Conservation (phyloP, 2,329 filamentous ascomycete species). For the Xylaria sp. region DNA sequence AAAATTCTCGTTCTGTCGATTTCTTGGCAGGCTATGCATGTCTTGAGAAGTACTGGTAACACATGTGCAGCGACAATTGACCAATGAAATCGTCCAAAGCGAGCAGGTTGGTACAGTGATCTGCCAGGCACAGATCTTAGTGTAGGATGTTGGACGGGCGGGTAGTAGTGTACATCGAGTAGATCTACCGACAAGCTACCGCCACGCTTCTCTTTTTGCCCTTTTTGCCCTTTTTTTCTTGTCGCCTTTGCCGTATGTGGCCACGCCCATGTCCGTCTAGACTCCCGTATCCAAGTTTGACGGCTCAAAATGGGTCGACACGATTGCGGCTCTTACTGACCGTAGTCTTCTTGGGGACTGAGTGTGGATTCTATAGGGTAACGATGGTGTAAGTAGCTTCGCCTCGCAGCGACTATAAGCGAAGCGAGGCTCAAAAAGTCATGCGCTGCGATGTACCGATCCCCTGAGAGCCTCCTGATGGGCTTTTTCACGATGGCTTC, state of each 20-base stretch:
- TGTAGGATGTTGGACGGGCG: not conserved
- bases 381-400: constrained; percentile 45
- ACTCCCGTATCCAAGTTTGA: not conserved
- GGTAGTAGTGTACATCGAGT: not conserved
- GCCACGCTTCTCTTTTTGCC: not conserved
- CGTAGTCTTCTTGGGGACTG: constrained; percentile 33
- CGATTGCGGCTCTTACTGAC: constrained; percentile 32
- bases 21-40: not conserved
- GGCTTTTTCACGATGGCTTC: constrained; percentile 45
- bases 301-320: constrained; percentile 19
- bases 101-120: constrained; percentile 8
- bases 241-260: not conserved
- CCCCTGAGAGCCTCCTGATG: constrained; percentile 34
- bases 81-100: constrained; percentile 26
- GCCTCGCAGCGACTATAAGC: constrained; percentile 28
- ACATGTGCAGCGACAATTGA: not conserved
- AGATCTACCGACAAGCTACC: constrained; percentile 14
- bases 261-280: constrained; percentile 4
- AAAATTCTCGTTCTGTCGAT: not conserved
- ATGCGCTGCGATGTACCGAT: constrained; percentile 20
- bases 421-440: constrained; percentile 22
- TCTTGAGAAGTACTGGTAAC: not conserved
- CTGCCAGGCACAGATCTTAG: constrained; percentile 18
- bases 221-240: not conserved
- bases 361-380: constrained; percentile 49